These are phyloP conservation scores for Aspergillus floridensis DNA, from an alignment of 2,329 filamentous ascomycete genomes.

Conservation along the genomic window DNA sequence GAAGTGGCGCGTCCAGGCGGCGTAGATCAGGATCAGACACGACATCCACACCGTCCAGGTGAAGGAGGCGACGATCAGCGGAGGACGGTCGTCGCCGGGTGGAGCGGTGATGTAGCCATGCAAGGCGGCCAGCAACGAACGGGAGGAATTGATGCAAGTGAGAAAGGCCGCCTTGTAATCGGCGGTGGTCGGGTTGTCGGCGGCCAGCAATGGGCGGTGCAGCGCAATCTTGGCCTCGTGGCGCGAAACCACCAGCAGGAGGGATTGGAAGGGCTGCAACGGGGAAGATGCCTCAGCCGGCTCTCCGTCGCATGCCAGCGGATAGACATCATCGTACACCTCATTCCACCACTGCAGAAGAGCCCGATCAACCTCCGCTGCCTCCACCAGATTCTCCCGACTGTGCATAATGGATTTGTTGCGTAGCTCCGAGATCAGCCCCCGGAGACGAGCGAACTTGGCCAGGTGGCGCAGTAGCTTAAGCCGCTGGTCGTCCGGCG, in stretches of 20 bases:
- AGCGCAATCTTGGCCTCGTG: conserved; percentile 53
- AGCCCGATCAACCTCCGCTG: conserved; percentile 49
- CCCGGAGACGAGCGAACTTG: conserved; percentile 51
- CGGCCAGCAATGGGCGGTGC: conserved; percentile 51
- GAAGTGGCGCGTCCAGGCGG: conserved; percentile 48
- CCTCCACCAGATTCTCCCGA: conserved; percentile 44
- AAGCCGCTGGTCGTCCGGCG: conserved; percentile 25
- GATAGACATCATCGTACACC: conserved; percentile 50
- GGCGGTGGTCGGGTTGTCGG: conserved; percentile 41
- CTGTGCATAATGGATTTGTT: conserved; percentile 52
- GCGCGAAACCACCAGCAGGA: conserved; percentile 46
- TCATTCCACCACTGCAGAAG: conserved; percentile 55
- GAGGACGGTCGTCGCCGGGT: conserved; percentile 11
- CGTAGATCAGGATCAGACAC: conserved; percentile 52
- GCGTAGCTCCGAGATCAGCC: conserved; percentile 52
- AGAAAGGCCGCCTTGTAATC: conserved; percentile 50
- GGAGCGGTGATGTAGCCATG: conserved; percentile 27
- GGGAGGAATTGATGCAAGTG: conserved; percentile 52
- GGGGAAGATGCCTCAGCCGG: neutral
- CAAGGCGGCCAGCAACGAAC: conserved; percentile 47
- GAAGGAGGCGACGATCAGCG: conserved; percentile 52
- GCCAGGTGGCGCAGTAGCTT: conserved; percentile 43
- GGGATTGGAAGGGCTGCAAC: conserved; percentile 38
- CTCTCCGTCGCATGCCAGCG: conserved; percentile 24
- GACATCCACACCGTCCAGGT: conserved; percentile 57